Evolutionary conservation across 163 green algal species (phyloP).

Genomic region (Coccomyxa subellipsoidea): DNA sequence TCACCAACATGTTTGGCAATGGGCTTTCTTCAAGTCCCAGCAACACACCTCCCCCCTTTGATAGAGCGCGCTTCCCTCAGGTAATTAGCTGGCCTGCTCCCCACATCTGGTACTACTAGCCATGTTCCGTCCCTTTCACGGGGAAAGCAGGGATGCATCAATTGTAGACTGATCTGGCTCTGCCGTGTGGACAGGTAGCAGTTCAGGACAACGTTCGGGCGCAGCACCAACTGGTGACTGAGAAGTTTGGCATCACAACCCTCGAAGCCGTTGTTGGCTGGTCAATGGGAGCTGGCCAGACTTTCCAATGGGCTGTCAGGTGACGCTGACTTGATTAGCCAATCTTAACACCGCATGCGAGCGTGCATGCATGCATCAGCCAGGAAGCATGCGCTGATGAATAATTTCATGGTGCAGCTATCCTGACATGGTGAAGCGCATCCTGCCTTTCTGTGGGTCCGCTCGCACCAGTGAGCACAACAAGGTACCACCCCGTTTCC

Average conservation of each 20-base stretch:
- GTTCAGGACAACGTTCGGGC: constrained; percentile 21
- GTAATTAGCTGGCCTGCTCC: background rate
- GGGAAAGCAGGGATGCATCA: too few relatives aligned
- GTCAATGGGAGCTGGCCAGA: constrained; percentile 19
- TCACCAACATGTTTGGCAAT: constrained; percentile 28
- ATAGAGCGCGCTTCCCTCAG: constrained; percentile 14
- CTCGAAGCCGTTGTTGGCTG: constrained; percentile 15
- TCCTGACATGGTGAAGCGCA: constrained; percentile 13
- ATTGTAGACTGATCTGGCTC: background rate
- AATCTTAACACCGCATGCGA: background rate
- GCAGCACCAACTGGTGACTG: constrained; percentile 13
- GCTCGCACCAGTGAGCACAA: constrained; percentile 15
- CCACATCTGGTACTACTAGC: too few relatives aligned
- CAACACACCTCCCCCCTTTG: constrained; percentile 15
- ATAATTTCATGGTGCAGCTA: constrained; percentile 19
- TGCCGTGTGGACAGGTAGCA: background rate
- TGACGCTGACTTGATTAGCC: background rate
- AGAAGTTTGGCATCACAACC: constrained; percentile 21
- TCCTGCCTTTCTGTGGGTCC: constrained; percentile 21
- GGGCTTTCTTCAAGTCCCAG: constrained; percentile 22
- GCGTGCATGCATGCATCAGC: background rate
- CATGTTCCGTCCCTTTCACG: too few relatives aligned
- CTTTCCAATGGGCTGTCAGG: constrained; percentile 24
- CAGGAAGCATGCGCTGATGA: too few relatives aligned
- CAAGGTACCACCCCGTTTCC: background rate